Conservation (phyloP, 2,329 filamentous ascomycete species). For the Hypomyces perniciosus region DNA sequence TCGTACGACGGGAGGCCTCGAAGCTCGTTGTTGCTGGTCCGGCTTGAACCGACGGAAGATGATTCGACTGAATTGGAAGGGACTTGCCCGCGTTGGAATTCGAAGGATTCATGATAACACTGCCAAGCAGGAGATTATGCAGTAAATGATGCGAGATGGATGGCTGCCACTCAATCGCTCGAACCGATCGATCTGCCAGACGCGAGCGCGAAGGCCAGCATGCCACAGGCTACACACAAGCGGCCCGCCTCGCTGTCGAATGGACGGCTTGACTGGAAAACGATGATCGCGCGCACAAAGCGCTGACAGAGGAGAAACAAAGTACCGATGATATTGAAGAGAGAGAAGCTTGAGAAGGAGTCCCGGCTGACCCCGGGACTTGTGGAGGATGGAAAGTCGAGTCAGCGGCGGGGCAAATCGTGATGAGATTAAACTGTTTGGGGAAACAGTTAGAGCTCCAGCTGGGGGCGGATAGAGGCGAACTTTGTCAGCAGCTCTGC, state of each 20-base stretch:
- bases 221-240: constrained; percentile 9
- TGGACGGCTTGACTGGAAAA: background rate
- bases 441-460: background rate
- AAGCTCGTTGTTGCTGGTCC: constrained; percentile 41
- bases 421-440: constrained; percentile 21
- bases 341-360: constrained; percentile 22
- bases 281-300: constrained; percentile 1
- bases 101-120: constrained; percentile 28
- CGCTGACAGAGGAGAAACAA: constrained; percentile 1
- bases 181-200: background rate
- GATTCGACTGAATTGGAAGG: constrained; percentile 38
- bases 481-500: background rate
- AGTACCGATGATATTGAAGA: constrained; percentile 1
- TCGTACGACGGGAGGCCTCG: constrained; percentile 45
- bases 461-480: background rate
- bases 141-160: background rate
- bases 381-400: constrained; percentile 26
- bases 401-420: constrained; percentile 34
- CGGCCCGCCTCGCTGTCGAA: background rate
- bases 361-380: constrained; percentile 31
- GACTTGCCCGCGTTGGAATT: constrained; percentile 43
- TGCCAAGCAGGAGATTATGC: constrained; percentile 1
- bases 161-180: background rate
- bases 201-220: constrained; percentile 1
- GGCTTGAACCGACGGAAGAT: constrained; percentile 35